These are phyloP conservation scores for Gnomoniopsis smithogilvyi DNA, from an alignment of 2,329 filamentous ascomycete species.

Conservation along the genomic window DNA sequence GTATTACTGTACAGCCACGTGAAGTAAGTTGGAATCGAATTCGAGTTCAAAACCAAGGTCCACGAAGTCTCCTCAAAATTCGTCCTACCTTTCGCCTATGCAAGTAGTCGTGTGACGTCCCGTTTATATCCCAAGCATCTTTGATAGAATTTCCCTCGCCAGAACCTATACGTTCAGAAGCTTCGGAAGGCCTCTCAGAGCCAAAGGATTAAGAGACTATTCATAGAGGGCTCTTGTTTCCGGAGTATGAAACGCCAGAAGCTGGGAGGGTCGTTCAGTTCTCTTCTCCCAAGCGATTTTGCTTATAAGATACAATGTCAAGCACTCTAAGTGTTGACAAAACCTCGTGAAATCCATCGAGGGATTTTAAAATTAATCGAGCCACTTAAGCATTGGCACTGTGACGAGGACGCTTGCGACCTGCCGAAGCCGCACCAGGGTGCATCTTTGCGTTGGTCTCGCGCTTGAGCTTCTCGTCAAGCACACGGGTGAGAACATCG, in stretches of 20 bases:
- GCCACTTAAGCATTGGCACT: constrained; percentile 28
- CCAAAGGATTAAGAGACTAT: too few species aligned
- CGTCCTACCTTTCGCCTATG: background rate
- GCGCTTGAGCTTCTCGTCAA: constrained; percentile 65
- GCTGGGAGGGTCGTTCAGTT: too few species aligned
- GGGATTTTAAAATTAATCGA: background rate
- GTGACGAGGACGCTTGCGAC: constrained; percentile 55
- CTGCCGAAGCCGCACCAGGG: constrained; percentile 33
- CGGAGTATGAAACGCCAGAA: too few species aligned
- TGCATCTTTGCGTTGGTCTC: constrained; percentile 60
- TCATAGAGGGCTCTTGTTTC: too few species aligned
- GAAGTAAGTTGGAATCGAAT: background rate
- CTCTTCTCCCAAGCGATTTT: too few species aligned
- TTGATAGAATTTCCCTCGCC: too few species aligned
- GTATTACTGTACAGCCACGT: background rate
- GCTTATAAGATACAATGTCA: background rate
- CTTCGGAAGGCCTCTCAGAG: too few species aligned
- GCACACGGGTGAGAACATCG: constrained; percentile 74
- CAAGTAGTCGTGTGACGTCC: background rate
- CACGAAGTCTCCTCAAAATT: background rate
- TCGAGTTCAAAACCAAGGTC: too few species aligned
- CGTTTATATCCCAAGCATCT: too few species aligned
- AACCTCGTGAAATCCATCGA: fast-evolving
- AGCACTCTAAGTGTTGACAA: background rate
- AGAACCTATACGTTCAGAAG: too few species aligned